Evolutionary conservation across 1,284 basidiomycete species (phyloP).

Genomic region (Dichomitus squalens): DNA sequence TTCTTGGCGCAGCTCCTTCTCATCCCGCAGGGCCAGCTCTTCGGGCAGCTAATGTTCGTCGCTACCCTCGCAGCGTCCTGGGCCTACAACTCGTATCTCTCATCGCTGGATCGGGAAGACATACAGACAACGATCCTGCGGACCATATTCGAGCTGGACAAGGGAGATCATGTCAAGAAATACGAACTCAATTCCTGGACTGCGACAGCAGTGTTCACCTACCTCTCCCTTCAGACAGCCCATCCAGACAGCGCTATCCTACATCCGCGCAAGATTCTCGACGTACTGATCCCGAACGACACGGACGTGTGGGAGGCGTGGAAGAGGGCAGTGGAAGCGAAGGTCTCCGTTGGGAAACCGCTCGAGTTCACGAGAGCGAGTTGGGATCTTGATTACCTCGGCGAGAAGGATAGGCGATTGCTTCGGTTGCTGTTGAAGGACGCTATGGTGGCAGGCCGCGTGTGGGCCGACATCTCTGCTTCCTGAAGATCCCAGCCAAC

Average conservation of each 20-base stretch:
- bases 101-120: slow-evolving; percentile 21
- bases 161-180: slow-evolving; percentile 6
- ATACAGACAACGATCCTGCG: slow-evolving; percentile 16
- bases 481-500: neutral
- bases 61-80: slow-evolving; percentile 19
- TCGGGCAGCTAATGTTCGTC: slow-evolving; percentile 24
- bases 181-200: slow-evolving; percentile 16
- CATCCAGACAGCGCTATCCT: neutral
- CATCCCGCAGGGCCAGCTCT: slow-evolving; percentile 21
- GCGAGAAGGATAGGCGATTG: slow-evolving; percentile 4
- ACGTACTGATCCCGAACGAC: no score
- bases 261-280: neutral
- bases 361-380: slow-evolving; percentile 6
- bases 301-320: no score
- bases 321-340: slow-evolving; percentile 2
- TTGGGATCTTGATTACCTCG: slow-evolving; percentile 5
- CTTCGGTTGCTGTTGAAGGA: slow-evolving; percentile 12
- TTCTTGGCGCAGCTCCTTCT: slow-evolving; percentile 23
- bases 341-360: neutral
- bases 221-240: slow-evolving; percentile 6
- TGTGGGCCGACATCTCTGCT: neutral
- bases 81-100: slow-evolving; percentile 22
- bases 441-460: slow-evolving; percentile 4
- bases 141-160: slow-evolving; percentile 7
- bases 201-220: slow-evolving; percentile 15